phyloP scores from a whole-genome alignment of 306 rosid genomes.

The Begonia peltatifolia region DNA sequence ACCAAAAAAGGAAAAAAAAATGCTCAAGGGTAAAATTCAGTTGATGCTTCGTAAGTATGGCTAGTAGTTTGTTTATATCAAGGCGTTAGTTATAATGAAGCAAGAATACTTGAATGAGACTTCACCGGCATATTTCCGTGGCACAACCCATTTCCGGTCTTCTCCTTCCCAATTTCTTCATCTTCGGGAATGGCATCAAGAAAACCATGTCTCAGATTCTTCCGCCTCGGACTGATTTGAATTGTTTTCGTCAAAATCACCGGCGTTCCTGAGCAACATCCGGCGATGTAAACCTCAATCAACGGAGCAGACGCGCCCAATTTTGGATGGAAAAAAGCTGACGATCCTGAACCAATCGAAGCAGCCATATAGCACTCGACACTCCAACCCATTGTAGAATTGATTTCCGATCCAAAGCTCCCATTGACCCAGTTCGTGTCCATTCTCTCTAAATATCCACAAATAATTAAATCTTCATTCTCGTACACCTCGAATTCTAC shows the following conservation, averaged over 20 bases:
- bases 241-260: slow-evolving; percentile 61
- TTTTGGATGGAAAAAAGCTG: slow-evolving; percentile 61
- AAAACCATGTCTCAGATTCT: slow-evolving; percentile 26
- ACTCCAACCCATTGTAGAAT: slow-evolving; percentile 42
- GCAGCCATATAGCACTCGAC: slow-evolving; percentile 62
- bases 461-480: slow-evolving; percentile 52
- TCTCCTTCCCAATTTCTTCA: slow-evolving; percentile 47
- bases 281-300: slow-evolving; percentile 72
- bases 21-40: no score
- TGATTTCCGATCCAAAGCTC: slow-evolving; percentile 20
- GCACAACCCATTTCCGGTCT: slow-evolving; percentile 17
- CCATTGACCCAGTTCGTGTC: slow-evolving; percentile 46
- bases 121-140: slow-evolving; percentile 34
- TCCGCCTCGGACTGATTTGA: slow-evolving; percentile 62
- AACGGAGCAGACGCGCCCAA: slow-evolving; percentile 60
- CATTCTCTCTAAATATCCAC: slow-evolving; percentile 66
- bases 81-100: background rate
- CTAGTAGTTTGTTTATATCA: no score
- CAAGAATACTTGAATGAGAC: background rate
- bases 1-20: no score
- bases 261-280: slow-evolving; percentile 68
- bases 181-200: slow-evolving; percentile 85
- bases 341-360: slow-evolving; percentile 39
- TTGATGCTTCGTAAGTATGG: no score
- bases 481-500: slow-evolving; percentile 72